Percentiles rank a stretch among this genome's conserved stretches.
Evolutionary conservation across 495 filamentous ascomycete species (phyloP).

Genomic region (Annulohypoxylon nitens): DNA sequence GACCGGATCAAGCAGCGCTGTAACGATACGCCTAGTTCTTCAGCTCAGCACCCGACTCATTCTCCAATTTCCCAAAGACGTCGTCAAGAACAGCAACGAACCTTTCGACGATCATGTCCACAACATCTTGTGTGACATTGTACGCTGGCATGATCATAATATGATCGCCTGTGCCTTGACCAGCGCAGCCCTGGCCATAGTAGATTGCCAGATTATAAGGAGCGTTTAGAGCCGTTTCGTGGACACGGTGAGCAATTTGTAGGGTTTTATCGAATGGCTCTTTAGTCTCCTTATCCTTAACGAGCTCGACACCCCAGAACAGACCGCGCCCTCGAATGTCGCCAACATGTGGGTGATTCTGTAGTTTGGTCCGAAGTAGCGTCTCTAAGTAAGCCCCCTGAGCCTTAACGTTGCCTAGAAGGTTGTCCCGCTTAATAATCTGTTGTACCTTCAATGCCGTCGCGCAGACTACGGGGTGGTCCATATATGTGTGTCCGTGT

Average conservation of each 20-base stretch:
- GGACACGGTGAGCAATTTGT: constrained; percentile 63
- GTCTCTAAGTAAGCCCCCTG: constrained; percentile 66
- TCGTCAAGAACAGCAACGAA: constrained; percentile 28
- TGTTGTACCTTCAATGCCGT: constrained; percentile 71
- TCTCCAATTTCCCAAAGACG: constrained; percentile 29
- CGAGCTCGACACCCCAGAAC: constrained; percentile 74
- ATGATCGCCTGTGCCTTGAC: constrained; percentile 79
- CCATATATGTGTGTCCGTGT: constrained; percentile 74
- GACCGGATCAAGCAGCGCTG: neutral
- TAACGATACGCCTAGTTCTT: neutral
- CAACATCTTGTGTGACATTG: constrained; percentile 71
- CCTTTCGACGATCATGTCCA: constrained; percentile 65
- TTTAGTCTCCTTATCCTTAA: constrained; percentile 62
- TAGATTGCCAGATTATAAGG: constrained; percentile 76
- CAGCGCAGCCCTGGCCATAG: constrained; percentile 74
- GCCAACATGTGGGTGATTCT: constrained; percentile 68
- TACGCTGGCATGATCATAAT: constrained; percentile 81
- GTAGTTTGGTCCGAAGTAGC: constrained; percentile 60
- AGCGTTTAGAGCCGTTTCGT: constrained; percentile 64
- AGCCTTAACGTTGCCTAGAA: constrained; percentile 64
- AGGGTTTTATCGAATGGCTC: constrained; percentile 60
- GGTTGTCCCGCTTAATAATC: constrained; percentile 67
- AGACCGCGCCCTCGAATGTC: constrained; percentile 74
- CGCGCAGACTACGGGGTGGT: constrained; percentile 70
- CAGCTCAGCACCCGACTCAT: constrained; percentile 1